These are phyloP conservation scores for Cryptosporidium viatorum DNA, from an alignment of 169 alveolate species.

Conservation along the genomic window DNA sequence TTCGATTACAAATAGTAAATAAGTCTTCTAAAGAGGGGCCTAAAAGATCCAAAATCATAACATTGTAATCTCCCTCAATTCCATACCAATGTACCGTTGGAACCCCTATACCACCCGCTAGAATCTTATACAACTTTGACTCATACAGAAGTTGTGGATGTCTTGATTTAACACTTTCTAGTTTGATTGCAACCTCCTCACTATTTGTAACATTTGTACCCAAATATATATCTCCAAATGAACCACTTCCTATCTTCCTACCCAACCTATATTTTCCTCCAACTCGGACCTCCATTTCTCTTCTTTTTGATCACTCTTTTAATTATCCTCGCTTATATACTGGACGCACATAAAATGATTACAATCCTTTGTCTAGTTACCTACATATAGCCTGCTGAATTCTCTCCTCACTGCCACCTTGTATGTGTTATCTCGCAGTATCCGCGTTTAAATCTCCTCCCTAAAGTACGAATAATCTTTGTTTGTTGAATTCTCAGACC, in stretches of 20 bases:
- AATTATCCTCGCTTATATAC: neutral
- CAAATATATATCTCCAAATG: slow-evolving; percentile 97
- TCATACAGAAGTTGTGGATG: slow-evolving; percentile 97
- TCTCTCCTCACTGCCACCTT: slow-evolving; percentile 9
- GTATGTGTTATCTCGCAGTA: neutral
- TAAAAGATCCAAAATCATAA: slow-evolving; percentile 95
- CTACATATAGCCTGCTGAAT: slow-evolving; percentile 1
- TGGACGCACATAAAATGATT: slow-evolving; percentile 1
- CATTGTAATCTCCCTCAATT: slow-evolving; percentile 97
- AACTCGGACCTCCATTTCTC: slow-evolving; percentile 94
- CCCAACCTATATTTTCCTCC: slow-evolving; percentile 97
- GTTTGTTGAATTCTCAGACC: neutral
- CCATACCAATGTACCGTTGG: slow-evolving; percentile 98
- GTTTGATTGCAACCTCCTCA: slow-evolving; percentile 93
- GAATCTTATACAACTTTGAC: slow-evolving; percentile 93
- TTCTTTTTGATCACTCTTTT: neutral
- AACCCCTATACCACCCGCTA: slow-evolving; percentile 95
- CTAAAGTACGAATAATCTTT: neutral
- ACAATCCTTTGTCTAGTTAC: neutral
- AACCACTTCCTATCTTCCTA: slow-evolving; percentile 98
- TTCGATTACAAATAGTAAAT: slow-evolving; percentile 94
- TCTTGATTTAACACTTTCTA: slow-evolving; percentile 94
- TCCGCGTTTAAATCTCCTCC: slow-evolving; percentile 14
- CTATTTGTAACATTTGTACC: slow-evolving; percentile 94
- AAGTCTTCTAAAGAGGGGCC: slow-evolving; percentile 98